Conservation (phyloP, 2,329 filamentous ascomycete genomes). For the Coniella lustricola region DNA sequence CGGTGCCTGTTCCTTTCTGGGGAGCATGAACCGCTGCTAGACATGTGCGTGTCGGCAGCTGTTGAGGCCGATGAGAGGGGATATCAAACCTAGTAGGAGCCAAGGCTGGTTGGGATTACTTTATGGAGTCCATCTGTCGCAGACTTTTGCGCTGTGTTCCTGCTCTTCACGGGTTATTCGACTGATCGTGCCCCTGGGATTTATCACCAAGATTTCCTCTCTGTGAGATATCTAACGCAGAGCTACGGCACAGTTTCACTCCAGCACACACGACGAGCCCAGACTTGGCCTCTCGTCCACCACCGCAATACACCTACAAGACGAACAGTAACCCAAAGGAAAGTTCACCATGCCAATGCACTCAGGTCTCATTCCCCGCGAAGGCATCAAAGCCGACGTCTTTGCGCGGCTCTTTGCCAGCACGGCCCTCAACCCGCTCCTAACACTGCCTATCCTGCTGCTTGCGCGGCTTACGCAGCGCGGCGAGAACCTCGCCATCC, state of each 20-base stretch:
- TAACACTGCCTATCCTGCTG: constrained; percentile 58
- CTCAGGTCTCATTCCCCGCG: constrained; percentile 46
- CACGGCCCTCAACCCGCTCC: constrained; percentile 57
- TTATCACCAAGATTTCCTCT: too few species aligned
- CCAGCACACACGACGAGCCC: too few species aligned
- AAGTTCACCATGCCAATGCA: constrained; percentile 36
- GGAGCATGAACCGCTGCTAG: too few species aligned
- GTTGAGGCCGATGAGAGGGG: too few species aligned
- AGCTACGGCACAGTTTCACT: too few species aligned
- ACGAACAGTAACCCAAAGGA: background rate
- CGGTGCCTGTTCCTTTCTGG: too few species aligned
- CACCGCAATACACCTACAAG: background rate
- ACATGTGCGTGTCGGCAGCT: too few species aligned
- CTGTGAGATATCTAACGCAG: background rate
- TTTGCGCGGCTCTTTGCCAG: constrained; percentile 48
- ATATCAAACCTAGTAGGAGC: too few species aligned
- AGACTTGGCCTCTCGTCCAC: background rate
- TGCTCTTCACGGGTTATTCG: background rate
- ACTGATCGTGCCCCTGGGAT: background rate
- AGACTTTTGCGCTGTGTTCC: too few species aligned
- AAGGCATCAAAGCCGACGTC: constrained; percentile 55
- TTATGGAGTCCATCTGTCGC: too few species aligned
- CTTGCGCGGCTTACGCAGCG: constrained; percentile 56
- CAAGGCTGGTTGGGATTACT: too few species aligned
- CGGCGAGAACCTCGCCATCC: constrained; percentile 47